Base-by-base conservation (phyloP, 2,329 filamentous ascomycete genomes). In the Pyrenochaeta sp. region DNA sequence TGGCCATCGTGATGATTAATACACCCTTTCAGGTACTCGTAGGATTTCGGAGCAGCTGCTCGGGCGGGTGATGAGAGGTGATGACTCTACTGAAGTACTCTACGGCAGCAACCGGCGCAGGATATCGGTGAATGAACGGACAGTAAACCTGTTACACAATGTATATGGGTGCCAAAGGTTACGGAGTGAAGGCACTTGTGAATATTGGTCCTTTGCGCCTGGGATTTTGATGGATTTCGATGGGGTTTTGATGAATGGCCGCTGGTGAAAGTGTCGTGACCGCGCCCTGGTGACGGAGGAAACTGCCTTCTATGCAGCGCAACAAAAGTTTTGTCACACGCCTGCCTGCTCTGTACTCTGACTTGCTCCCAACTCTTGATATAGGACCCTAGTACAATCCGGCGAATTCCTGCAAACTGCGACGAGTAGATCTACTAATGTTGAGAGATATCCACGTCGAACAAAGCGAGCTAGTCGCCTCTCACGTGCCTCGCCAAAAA, bases 1-100 rank as follows among this genome's bases (percentile, higher is more conserved):
- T 69, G 3, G 76, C 74, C 76, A 78, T 78, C 24, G 12, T 48
- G 49, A 39, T n/a, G 13, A 30, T 30, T 30, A 9, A 9, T 30
- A 9, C 9, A 30, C 19, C 19, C 19, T 19, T 19, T 19, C 19
- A 19, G 19, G 19, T 19, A 19, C 19, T 19, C 19, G 19, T 19
- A 19, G 19, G 19, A 19, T 19, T 19, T 19, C 19, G 19, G 19
- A 19, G 19, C 19, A 19, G 19, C 19, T 19, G 19, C 19, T 19
- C 19, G 19, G 19, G 19, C 19, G 19, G 19, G 19, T 19, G 19
- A 19, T 19, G 19, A 19, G 19, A 19, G 19, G 19, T 30, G 28
- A 30, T 30, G 28, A 30, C 28, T 30, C 28, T 30, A 9, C 34
- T 37, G 19, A 45, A 27, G 50, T 50, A 39, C 36, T 28, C 42